phyloP scores from a whole-genome alignment of 179 eudicot species.

The Camellia oleifera region DNA sequence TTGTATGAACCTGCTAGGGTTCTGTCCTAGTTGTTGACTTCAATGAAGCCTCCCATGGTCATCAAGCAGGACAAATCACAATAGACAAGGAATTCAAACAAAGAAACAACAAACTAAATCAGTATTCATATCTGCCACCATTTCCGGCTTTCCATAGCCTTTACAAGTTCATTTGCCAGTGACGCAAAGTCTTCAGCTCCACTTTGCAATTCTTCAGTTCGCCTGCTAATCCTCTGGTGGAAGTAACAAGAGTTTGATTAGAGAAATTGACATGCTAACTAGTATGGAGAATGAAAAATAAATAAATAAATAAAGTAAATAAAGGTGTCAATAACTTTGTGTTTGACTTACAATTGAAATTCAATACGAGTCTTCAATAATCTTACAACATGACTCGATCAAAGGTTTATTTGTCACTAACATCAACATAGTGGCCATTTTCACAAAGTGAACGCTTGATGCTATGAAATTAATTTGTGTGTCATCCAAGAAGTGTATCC shows the following conservation, averaged over 20 bases:
- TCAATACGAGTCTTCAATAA: not conserved
- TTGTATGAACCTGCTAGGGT: not conserved
- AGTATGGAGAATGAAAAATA: too few relatives aligned
- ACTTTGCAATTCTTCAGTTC: constrained; percentile 61
- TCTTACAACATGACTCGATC: not conserved
- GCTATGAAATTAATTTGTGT: not conserved
- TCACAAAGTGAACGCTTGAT: not conserved
- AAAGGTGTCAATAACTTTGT: not conserved
- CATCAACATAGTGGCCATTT: not conserved
- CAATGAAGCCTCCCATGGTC: not conserved
- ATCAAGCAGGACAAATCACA: not conserved
- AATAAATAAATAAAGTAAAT: not conserved
- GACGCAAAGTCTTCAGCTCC: constrained; percentile 86
- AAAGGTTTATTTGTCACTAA: not conserved
- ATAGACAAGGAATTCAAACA: not conserved
- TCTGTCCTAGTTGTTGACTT: not conserved
- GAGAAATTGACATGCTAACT: not conserved
- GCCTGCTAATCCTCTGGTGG: constrained; percentile 57
- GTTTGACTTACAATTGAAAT: not conserved
- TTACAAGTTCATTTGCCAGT: constrained; percentile 77
- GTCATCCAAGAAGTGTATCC: not conserved
- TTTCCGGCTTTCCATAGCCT: constrained; percentile 72
- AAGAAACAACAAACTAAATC: not conserved
- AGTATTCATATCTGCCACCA: constrained; percentile 76
- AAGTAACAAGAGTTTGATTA: constrained; percentile 2